Evolutionary conservation across 805 yeast genomes (phyloP), one percentile per base, ranked within the genome.

Genomic region (Wickerhamomyces mucosus): DNA sequence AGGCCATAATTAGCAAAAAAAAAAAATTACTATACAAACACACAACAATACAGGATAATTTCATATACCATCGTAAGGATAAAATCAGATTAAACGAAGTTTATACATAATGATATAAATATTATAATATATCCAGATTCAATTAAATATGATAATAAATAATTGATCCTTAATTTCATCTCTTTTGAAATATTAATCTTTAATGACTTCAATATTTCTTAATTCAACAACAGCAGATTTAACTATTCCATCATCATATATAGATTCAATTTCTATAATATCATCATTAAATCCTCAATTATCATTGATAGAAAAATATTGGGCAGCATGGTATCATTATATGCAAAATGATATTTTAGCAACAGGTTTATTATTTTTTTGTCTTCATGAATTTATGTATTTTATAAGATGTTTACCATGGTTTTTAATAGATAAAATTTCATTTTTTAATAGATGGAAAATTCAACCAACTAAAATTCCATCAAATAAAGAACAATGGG

Each of bases 371-470:
- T 59, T 89, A 56, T 78, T 86, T 51, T 84, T 89, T 55, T 48
- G 69, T 25, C 63, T 84, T 34, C 98, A 89, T 58, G 98, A 89
- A 60, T 42, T 81, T 32, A 72, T 83, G 71, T 89, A 89, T 61
- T 89, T 92, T 55, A 92, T 89, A 32, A 75, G 97, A 54, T 80
- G 88, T 51, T 50, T 89, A 42, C 97, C 97, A 15, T 89, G 96
- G 96, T 72, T 73, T 55, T 69, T 89, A 41, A 72, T 89, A 43
- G 97, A 88, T 56, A 67, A 71, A 48, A 74, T 86, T 37, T 94
- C 95, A 24, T 83, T 70, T 54, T 92, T 89, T 70, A 72, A 76
- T 49, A 75, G 70, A 57, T 89, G 73, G 67, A 89, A 89, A 62
- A 79, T 92, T 46, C 98, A 89, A 65, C 86, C 84, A 29, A 72